These are phyloP conservation scores for Salvia hispanica DNA, from an alignment of 257 asterid genomes.

Conservation along the genomic window DNA sequence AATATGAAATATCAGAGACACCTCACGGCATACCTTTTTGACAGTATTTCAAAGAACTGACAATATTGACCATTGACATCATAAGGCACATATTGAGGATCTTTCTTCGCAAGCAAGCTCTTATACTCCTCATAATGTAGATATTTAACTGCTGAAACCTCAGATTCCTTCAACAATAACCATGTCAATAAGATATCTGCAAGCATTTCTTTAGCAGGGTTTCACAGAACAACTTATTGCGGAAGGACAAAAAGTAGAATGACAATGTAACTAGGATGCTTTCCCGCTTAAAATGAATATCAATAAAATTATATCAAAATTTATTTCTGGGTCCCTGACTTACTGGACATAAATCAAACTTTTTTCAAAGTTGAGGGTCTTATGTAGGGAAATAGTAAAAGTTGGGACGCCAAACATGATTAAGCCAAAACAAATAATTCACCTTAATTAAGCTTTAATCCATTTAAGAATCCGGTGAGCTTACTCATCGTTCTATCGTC, in stretches of 20 bases:
- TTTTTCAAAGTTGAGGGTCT: too few relatives aligned
- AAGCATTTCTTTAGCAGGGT: conserved; percentile 20
- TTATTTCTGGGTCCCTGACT: too few relatives aligned
- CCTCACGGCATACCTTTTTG: conserved; percentile 61
- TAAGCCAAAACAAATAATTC: neutral
- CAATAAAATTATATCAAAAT: neutral
- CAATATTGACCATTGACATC: conserved; percentile 72
- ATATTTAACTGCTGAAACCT: conserved; percentile 96
- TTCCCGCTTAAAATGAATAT: neutral
- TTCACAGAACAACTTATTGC: conserved; percentile 22
- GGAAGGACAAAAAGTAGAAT: neutral
- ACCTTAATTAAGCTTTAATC: too few relatives aligned
- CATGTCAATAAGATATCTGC: conserved; percentile 28
- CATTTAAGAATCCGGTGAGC: too few relatives aligned
- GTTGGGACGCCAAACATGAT: too few relatives aligned
- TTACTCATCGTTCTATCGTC: too few relatives aligned
- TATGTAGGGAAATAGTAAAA: too few relatives aligned
- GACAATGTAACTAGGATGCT: neutral
- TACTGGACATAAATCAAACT: too few relatives aligned
- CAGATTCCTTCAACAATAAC: conserved; percentile 75
- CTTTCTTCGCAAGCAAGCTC: conserved; percentile 71
- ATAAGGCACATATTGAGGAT: conserved; percentile 79
- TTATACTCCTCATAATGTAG: conserved; percentile 69
- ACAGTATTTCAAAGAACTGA: conserved; percentile 75
- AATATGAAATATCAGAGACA: conserved; percentile 8